Base-by-base conservation (phyloP, 2,329 filamentous ascomycete genomes). In the Chrysosphaeria jannelii region DNA sequence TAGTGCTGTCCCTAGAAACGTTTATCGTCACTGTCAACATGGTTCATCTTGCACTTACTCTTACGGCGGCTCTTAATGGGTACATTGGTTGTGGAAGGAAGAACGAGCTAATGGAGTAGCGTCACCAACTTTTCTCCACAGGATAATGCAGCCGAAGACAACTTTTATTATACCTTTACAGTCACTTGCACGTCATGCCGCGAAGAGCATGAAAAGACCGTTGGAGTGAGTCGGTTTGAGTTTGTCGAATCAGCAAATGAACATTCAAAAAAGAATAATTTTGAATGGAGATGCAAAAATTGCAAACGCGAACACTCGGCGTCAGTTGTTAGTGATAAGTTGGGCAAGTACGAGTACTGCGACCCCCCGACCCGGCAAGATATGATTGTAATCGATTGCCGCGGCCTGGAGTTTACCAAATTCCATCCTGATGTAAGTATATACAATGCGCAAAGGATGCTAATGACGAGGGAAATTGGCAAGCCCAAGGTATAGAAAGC, bases 201-300 rank as follows among this genome's bases (percentile, higher is more conserved):
- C 29, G 85, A 97, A 44, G 66, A 57, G 2, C 79, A 97, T 41
- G 58, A 70, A 8, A 97, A 91, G 36, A 66, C 61, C 48, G 63
- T 97, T 24, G 69, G 66, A 27, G 61, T 93, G 31, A 90, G 60
- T 46, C 70, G 81, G 31, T 89, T 88, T 51, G 79, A 90, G 51
- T 31, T 69, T 48, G n/a, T 13, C 1, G 4, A 13, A 13, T 16
- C 10, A 21, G 8, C 19, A 16, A 5, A 12, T 17, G 2, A 11
- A 90, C 76, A 81, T 93, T 40, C 57, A 53, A 37, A 79, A 88
- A 79, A 93, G 45, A 85, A 85, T 29, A 93, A 93, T 45, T 97
- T 97, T 45, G 85, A 97, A n/a, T 97, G 85, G 81, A 79, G 66
- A 44, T 97, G 85, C 57, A 90, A 88, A 47, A 81, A 85, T 41